phyloP scores from a whole-genome alignment of 805 yeast species.

The Saccharomycopsis fibuligera region DNA sequence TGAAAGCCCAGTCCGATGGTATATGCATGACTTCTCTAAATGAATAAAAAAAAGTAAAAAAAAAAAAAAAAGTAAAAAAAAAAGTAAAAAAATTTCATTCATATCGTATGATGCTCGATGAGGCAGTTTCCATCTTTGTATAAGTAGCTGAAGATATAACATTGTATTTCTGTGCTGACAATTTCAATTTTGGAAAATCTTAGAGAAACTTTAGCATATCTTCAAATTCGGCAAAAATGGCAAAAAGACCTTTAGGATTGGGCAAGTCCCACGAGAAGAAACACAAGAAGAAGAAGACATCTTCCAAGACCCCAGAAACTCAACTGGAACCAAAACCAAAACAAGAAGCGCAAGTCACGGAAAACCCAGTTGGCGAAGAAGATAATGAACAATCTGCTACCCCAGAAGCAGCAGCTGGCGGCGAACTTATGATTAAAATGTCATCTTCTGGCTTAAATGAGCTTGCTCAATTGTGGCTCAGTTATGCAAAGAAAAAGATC shows the following conservation, averaged over 20 bases:
- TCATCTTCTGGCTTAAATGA: slow-evolving; percentile 5
- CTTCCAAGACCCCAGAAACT: slow-evolving; percentile 16
- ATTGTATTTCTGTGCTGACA: no score
- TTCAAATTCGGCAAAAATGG: no score
- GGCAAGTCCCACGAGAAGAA: slow-evolving; percentile 50
- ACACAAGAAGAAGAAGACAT: slow-evolving; percentile 33
- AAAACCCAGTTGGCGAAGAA: slow-evolving; percentile 22
- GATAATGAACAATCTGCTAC: slow-evolving; percentile 12
- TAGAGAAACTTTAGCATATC: no score
- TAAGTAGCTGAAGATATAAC: no score
- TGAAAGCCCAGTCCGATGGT: no score
- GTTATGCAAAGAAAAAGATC: slow-evolving; percentile 23
- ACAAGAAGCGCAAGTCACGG: slow-evolving; percentile 18
- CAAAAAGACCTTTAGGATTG: slow-evolving; percentile 60
- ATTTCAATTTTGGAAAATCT: no score
- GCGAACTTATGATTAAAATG: slow-evolving; percentile 6
- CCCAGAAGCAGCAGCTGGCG: slow-evolving; percentile 26
- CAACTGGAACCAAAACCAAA: slow-evolving; percentile 18
- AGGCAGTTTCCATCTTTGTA: no score
- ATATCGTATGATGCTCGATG: no score
- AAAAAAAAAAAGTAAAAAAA: no score
- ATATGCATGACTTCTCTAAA: no score
- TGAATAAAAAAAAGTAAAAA: no score
- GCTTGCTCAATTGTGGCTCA: slow-evolving; percentile 16
- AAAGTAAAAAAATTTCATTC: no score